These are phyloP conservation scores for Verticillium isaacii DNA, from an alignment of 2,329 filamentous ascomycete genomes.

Conservation along the genomic window DNA sequence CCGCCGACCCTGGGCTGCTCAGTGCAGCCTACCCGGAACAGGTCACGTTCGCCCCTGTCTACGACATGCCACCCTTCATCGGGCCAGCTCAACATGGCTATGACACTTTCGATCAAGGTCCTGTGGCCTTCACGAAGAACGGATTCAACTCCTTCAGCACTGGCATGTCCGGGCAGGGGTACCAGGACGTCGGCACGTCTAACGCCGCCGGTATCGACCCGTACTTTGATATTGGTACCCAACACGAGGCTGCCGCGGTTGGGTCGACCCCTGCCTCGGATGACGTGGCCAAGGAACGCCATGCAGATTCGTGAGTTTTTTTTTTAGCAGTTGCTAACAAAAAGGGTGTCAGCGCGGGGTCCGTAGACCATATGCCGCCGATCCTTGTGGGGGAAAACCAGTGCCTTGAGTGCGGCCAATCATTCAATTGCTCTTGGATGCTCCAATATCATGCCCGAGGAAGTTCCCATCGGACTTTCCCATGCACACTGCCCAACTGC, in stretches of 20 bases:
- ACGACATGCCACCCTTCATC: too few species aligned
- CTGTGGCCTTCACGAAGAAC: too few species aligned
- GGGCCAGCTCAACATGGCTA: too few species aligned
- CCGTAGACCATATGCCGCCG: too few species aligned
- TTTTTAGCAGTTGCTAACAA: slow-evolving; percentile 25
- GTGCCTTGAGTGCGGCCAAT: background rate
- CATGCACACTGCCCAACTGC: background rate
- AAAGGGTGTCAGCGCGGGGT: slow-evolving; percentile 25
- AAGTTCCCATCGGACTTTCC: background rate
- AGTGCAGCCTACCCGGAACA: too few species aligned
- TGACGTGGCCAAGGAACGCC: background rate
- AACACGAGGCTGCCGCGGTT: slow-evolving; percentile 3
- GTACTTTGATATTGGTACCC: background rate
- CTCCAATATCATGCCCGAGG: background rate
- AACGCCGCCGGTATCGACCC: background rate
- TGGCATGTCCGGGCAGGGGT: background rate
- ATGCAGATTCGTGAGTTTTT: slow-evolving; percentile 19
- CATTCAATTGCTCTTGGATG: fast-evolving
- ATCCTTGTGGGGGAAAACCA: too few species aligned
- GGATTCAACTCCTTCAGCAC: too few species aligned
- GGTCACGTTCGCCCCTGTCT: too few species aligned
- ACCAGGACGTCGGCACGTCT: slow-evolving; percentile 3
- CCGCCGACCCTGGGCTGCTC: too few species aligned
- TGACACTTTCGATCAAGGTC: too few species aligned
- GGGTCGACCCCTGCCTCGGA: slow-evolving; percentile 3